Evolutionary conservation across 2,329 filamentous ascomycete species (phyloP).

Genomic region (Talaromyces islandicus): DNA sequence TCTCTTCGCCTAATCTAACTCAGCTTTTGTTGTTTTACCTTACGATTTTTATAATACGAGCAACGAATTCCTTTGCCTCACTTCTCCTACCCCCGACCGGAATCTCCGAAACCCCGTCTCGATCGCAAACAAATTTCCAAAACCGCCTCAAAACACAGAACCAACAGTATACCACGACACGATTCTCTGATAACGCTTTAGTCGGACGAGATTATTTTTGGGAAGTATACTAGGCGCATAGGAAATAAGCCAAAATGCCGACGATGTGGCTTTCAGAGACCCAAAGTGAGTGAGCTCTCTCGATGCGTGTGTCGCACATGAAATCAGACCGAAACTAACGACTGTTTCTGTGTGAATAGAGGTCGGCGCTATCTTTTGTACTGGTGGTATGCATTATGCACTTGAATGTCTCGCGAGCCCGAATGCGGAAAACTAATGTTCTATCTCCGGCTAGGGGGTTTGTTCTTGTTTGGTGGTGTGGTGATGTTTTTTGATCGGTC

Average conservation of each 20-base stretch:
- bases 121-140: neutral
- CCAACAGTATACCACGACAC: neutral
- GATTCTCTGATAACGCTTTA: neutral
- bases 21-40: neutral
- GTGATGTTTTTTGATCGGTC: slow-evolving; percentile 97
- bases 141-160: neutral
- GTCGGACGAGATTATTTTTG: neutral
- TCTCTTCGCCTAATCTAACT: neutral
- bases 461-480: slow-evolving; percentile 92
- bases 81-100: neutral
- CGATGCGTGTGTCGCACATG: neutral
- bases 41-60: neutral
- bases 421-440: neutral
- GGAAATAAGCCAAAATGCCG: slow-evolving; percentile 54
- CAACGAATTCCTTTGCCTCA: neutral
- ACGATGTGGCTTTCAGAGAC: slow-evolving; percentile 95
- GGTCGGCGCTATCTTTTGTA: slow-evolving; percentile 95
- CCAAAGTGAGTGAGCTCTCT: slow-evolving; percentile 64
- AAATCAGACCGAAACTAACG: neutral
- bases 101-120: neutral
- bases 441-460: slow-evolving; percentile 57
- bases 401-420: neutral
- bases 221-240: neutral
- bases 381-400: slow-evolving; percentile 66
- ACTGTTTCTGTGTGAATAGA: slow-evolving; percentile 50